Conservation (phyloP, 2,329 filamentous ascomycete species). For the Neospermospora avenae region DNA sequence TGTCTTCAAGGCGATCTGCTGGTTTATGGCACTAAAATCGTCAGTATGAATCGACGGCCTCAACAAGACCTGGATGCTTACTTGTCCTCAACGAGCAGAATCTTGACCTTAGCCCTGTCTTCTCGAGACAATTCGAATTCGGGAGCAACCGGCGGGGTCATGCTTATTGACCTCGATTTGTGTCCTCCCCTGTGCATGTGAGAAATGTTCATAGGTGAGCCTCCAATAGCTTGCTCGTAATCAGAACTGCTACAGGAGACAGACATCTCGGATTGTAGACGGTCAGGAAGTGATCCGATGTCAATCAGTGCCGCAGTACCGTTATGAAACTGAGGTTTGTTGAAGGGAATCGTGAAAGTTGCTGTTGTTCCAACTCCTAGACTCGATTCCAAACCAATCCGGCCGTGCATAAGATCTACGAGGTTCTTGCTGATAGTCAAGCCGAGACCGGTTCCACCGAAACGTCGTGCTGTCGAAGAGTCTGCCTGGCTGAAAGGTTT, state of each 20-base stretch:
- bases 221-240: constrained; percentile 44
- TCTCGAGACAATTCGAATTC: constrained; percentile 49
- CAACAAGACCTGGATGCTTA: constrained; percentile 40
- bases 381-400: constrained; percentile 67
- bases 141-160: constrained; percentile 34
- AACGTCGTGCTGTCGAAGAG: constrained; percentile 73
- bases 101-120: constrained; percentile 61
- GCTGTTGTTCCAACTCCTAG: constrained; percentile 69
- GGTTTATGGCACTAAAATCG: constrained; percentile 55
- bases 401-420: constrained; percentile 73
- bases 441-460: constrained; percentile 74
- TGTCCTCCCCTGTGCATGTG: constrained; percentile 9
- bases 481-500: constrained; percentile 81
- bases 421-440: constrained; percentile 80
- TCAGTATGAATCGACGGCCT: not conserved
- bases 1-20: constrained; percentile 73
- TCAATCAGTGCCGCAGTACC: constrained; percentile 53
- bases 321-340: constrained; percentile 57
- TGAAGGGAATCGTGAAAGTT: constrained; percentile 74
- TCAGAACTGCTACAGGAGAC: constrained; percentile 68
- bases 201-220: constrained; percentile 39
- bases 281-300: constrained; percentile 62
- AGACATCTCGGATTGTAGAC: constrained; percentile 60
- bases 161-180: constrained; percentile 21
- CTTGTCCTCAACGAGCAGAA: constrained; percentile 84